phyloP scores from a whole-genome alignment of 2,329 filamentous ascomycete genomes.

The Exophiala sideris region DNA sequence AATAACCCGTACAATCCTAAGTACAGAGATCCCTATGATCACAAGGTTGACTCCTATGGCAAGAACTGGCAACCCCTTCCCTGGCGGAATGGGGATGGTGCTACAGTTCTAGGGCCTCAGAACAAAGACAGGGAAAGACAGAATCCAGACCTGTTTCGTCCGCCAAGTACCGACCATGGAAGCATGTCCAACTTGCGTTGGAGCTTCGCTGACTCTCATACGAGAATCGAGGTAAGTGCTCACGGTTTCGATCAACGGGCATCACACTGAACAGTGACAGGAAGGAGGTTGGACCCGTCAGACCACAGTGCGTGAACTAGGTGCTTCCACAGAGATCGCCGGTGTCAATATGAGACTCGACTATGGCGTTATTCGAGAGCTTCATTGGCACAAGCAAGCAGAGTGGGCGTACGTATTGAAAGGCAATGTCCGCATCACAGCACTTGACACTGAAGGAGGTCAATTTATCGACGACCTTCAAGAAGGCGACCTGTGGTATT shows the following conservation, averaged over 20 bases:
- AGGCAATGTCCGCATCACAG: slow-evolving; percentile 68
- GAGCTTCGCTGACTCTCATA: slow-evolving; percentile 65
- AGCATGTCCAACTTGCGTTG: slow-evolving; percentile 69
- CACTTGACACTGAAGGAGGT: slow-evolving; percentile 70
- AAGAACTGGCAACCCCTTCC: slow-evolving; percentile 52
- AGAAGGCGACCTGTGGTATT: slow-evolving; percentile 78
- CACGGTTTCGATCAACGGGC: too few species aligned
- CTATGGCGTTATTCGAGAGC: slow-evolving; percentile 68
- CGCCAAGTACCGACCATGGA: slow-evolving; percentile 70
- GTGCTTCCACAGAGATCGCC: slow-evolving; percentile 60
- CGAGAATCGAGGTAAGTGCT: slow-evolving; percentile 57
- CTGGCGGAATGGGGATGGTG: slow-evolving; percentile 61
- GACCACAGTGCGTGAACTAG: slow-evolving; percentile 47
- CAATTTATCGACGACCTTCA: slow-evolving; percentile 74
- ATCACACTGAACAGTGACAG: slow-evolving; percentile 35
- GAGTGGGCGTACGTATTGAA: slow-evolving; percentile 75
- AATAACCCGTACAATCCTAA: slow-evolving; percentile 18
- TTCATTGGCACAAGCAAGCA: slow-evolving; percentile 78
- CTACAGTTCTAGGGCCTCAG: slow-evolving; percentile 66
- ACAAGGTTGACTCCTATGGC: slow-evolving; percentile 21
- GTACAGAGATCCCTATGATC: slow-evolving; percentile 21
- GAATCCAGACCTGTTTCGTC: slow-evolving; percentile 68
- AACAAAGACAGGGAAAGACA: slow-evolving; percentile 66
- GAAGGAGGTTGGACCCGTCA: slow-evolving; percentile 76
- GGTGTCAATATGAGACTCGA: slow-evolving; percentile 77